Percentiles rank a stretch among this genome's conserved stretches.
Conservation (phyloP, 169 alveolate genomes). For the Babesia ovata region DNA sequence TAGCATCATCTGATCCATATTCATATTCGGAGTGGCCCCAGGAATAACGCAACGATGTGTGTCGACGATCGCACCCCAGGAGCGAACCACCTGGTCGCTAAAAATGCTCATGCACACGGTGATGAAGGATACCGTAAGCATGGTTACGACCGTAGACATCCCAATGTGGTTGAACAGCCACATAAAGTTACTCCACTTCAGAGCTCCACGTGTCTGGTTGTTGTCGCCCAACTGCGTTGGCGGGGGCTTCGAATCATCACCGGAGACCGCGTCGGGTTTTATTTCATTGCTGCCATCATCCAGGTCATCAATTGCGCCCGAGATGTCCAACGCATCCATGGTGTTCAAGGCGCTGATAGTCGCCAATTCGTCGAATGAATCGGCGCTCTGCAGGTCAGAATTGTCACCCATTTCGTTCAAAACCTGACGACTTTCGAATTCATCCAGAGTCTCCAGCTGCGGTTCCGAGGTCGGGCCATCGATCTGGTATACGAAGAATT, state of each 20-base stretch:
- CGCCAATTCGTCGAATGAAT: too few relatives aligned
- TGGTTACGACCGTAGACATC: conserved; percentile 16
- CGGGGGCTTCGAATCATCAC: background rate
- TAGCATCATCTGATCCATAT: background rate
- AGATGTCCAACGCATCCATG: background rate
- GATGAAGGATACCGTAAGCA: conserved; percentile 29
- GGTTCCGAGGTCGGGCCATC: conserved; percentile 1
- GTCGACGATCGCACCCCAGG: conserved; percentile 46
- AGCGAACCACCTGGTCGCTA: conserved; percentile 50
- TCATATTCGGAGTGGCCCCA: background rate
- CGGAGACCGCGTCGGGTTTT: background rate
- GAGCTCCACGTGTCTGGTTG: conserved; percentile 17
- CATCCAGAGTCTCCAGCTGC: conserved; percentile 1
- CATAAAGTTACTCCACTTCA: conserved; percentile 30
- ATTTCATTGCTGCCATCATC: background rate
- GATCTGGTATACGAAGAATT: conserved; percentile 17
- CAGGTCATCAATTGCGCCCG: background rate
- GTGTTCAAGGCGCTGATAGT: too few relatives aligned
- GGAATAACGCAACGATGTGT: background rate
- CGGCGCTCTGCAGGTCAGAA: too few relatives aligned
- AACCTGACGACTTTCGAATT: background rate
- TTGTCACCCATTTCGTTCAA: background rate
- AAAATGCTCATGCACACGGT: conserved; percentile 41
- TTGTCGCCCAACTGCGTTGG: conserved; percentile 11
- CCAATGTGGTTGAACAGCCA: conserved; percentile 64